Evolutionary conservation across 2,329 filamentous ascomycete genomes (phyloP), one percentile per base, ranked within the genome.

Genomic region (Emmonsia crescens): DNA sequence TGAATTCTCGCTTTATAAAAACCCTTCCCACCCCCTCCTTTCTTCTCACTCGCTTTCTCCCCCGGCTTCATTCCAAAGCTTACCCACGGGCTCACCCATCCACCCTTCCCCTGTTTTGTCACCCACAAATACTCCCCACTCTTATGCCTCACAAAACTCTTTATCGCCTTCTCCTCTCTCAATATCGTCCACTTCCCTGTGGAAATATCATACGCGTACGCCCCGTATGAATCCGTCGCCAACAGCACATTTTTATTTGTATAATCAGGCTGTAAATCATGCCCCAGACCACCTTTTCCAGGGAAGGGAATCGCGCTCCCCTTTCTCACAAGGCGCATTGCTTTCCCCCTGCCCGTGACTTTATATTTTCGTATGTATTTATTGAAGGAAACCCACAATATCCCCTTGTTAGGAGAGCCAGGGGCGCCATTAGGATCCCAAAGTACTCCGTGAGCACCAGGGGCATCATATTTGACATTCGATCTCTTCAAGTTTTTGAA

Each of bases 1-100:
- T 63, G 66, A 42, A 67, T 60, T 54, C 63, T 62, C 54, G 65
- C 64, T 54, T 67, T 67, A 57, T 67, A 67, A 36, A 67, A 64
- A 46, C 62, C 60, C 63, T 60, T 65, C 60, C 14, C 46, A 49
- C 62, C 62, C 62, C 36, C 64, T 63, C 51, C 61, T 60, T 48
- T 61, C 40, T 33, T 61, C 56, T 51, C 59, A 61, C 52, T 60
- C 44, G 3, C 16, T 62, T 29, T 40, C 59, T n/a, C 61, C 38
- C 38, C 49, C 3, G 55, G 58, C 21, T 38, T 57, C 24, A 49
- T 33, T 31, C 65, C 64, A 51, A 66, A 67, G 12, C 57, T 60
- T 38, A 67, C 65, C 65, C 64, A 66, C 31, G 63, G 62, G n/a
- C 65, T 65, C 62, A 67, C n/a, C 52, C 52, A 57, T 42, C 66